Evolutionary conservation across 495 filamentous ascomycete genomes (phyloP).

Genomic region (Neurospora tetrasperma): DNA sequence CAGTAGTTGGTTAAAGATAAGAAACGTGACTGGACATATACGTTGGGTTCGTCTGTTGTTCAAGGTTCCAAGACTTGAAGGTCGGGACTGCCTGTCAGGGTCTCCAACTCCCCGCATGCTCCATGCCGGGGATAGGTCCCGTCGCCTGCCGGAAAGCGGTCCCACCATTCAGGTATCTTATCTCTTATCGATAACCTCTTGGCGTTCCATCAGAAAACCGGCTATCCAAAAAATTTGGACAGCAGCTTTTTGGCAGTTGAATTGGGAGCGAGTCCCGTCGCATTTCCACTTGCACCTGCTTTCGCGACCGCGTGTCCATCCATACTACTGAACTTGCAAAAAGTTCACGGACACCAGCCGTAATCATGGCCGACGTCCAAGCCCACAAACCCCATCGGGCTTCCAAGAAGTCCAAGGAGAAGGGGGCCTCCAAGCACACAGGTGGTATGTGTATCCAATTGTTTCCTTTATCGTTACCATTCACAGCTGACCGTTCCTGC

Average conservation of each 20-base stretch:
- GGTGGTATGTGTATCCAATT: slow-evolving; percentile 14
- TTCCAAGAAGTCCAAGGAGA: slow-evolving; percentile 79
- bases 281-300: slow-evolving; percentile 3
- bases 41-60: background rate
- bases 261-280: background rate
- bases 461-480: background rate
- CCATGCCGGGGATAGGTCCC: background rate
- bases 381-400: slow-evolving; percentile 76
- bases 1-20: background rate
- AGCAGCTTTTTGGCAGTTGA: slow-evolving; percentile 12
- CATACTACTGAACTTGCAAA: background rate
- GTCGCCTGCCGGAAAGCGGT: background rate
- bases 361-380: slow-evolving; percentile 62
- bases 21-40: background rate
- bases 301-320: background rate
- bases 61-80: background rate
- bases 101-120: background rate
- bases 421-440: slow-evolving; percentile 58
- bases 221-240: slow-evolving; percentile 23
- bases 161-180: slow-evolving; percentile 4
- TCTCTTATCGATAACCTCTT: slow-evolving; percentile 19
- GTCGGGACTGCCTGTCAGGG: background rate
- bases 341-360: slow-evolving; percentile 3
- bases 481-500: background rate
- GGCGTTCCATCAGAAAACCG: slow-evolving; percentile 3